Base-by-base conservation (phyloP, 305 asterid species). In the Striga hermonthica region DNA sequence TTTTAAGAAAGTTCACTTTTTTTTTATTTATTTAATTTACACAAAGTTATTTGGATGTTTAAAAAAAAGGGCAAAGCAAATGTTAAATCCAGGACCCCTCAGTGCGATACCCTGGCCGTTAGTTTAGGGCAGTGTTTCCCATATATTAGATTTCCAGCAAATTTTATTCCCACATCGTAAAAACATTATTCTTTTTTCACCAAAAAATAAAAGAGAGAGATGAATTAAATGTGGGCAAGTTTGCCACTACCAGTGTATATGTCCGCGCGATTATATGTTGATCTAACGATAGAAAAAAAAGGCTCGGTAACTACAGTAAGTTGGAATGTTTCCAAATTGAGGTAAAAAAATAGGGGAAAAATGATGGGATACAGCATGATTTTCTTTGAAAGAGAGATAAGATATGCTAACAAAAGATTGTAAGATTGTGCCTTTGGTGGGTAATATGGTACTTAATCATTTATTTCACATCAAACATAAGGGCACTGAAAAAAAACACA, bases 81-180 rank as follows among this genome's bases (percentile, higher is more conserved):
- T 74, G 84, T 78, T 80, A 77, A 76, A 72, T 83, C 79, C 64
- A 72, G 78, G 57, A 75, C 75, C 82, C 80, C 74, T 70, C 74
- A 50, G 78, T 73, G 84, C 74, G 66, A 60, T 65, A 75, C 85
- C 82, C 78, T 57, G 47, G 16, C 86, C 83, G 82, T 74, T 62
- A 64, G 78, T 76, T 76, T 65, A 72, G 82, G 86, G 38, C 49
- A 35, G 72, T 72, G 83, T 73, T 77, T 36, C 69, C 71, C 68
- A 8, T 40, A 38, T 67, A 63, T 62, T 62, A 48, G 76, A 76
- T 66, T 75, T n/a, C n/a, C n/a, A n/a, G n/a, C n/a, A n/a, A n/a
- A n/a, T n/a, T n/a, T n/a, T n/a, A n/a, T n/a, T n/a, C n/a, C n/a
- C n/a, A n/a, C n/a, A n/a, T n/a, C n/a, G n/a, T n/a, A n/a, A n/a